Base-by-base conservation (phyloP, 768 basidiomycete species). In the Dioszegia crocea region DNA sequence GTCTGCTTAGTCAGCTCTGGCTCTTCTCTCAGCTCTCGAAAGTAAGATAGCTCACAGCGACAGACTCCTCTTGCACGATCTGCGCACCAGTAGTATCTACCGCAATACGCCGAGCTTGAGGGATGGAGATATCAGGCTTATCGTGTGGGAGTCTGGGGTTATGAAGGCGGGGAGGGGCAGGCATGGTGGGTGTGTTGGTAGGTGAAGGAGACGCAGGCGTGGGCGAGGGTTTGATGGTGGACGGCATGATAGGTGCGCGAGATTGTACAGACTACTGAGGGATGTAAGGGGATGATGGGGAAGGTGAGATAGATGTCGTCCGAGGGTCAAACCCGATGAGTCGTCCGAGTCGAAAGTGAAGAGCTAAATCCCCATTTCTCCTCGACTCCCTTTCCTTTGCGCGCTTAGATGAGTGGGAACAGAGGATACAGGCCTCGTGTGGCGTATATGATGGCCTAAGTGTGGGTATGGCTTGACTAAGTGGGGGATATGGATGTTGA, bases 11-110 rank as follows among this genome's bases (percentile, higher is more conserved):
- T 66, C 44, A 65, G 60, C 50, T 26, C 11, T 19, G 27, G 11
- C 21, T 10, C 45, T 14, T 38, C 21, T 36, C 19, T n/a, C 14
- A 38, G 46, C 36, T 41, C 48, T 30, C 27, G 29, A 45, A 30
- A 27, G 14, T 33, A 6, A 16, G 27, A 4, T 16, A 24, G 58
- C 85, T 76, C 69, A 92, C 92, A 82, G 92, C 89, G 33, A 89
- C 90, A 3, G 93, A 96, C 74, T 92, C 92, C 78, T 96, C 92
- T 46, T 88, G 85, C 36, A 97, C 81, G 64, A 97, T 96, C 59
- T 94, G 82, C 16, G 93, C 93, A 16, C 93, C 93, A 63, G 90
- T 84, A 26, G 91, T 96, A 69, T 96, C 91, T 70, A 97, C 93
- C 76, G 90, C 89, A 72, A 97, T 94, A 52, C 89, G 85, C 77